Percentiles rank a stretch among this genome's conserved stretches.
These are phyloP conservation scores for Wickerhamiella sergipiensis DNA, from an alignment of 805 yeast genomes.

Conservation along the genomic window DNA sequence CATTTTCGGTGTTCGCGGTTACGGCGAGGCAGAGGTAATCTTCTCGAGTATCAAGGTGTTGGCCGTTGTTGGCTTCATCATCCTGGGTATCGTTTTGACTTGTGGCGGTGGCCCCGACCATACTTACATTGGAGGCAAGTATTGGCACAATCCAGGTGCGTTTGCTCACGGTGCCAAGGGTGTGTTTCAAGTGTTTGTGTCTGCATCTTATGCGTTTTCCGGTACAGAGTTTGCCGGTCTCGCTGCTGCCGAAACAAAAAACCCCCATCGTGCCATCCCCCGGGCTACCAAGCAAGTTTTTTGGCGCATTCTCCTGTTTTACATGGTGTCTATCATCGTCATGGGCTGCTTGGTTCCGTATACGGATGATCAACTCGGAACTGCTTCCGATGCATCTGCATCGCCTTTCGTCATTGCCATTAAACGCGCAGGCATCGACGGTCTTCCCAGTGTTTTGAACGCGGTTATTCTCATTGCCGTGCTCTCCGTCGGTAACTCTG, in stretches of 20 bases:
- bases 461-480: slow-evolving; percentile 58
- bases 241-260: slow-evolving; percentile 53
- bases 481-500: slow-evolving; percentile 59
- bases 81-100: slow-evolving; percentile 35
- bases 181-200: slow-evolving; percentile 45
- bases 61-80: slow-evolving; percentile 47
- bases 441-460: slow-evolving; percentile 59
- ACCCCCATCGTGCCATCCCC: slow-evolving; percentile 50
- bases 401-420: slow-evolving; percentile 69
- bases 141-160: slow-evolving; percentile 52
- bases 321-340: slow-evolving; percentile 42
- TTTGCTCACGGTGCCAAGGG: slow-evolving; percentile 51
- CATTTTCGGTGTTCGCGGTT: slow-evolving; percentile 42
- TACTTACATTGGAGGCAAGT: slow-evolving; percentile 35
- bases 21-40: slow-evolving; percentile 53
- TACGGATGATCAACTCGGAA: slow-evolving; percentile 35
- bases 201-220: slow-evolving; percentile 53
- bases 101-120: slow-evolving; percentile 41
- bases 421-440: slow-evolving; percentile 48
- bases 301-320: slow-evolving; percentile 60
- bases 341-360: slow-evolving; percentile 66
- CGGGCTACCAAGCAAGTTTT: slow-evolving; percentile 60
- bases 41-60: slow-evolving; percentile 43
- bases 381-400: slow-evolving; percentile 45
- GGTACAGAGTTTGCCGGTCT: slow-evolving; percentile 56